Conservation (phyloP, 208 protist species). For the Trypanosoma cruzi region DNA sequence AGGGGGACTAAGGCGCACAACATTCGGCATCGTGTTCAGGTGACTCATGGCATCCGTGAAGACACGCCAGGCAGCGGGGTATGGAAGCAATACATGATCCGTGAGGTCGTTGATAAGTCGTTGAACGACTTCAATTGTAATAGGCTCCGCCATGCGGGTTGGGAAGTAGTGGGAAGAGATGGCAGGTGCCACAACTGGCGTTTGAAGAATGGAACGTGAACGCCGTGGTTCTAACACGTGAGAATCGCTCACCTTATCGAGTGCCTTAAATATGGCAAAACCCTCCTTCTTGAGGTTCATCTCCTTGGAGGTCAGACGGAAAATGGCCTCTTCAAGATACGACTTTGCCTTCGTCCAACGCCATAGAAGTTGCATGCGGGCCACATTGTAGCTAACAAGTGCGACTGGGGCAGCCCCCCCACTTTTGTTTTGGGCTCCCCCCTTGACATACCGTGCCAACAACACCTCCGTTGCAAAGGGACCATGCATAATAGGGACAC, state of each 20-base stretch:
- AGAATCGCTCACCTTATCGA: slow-evolving; percentile 79
- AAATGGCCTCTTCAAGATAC: slow-evolving; percentile 80
- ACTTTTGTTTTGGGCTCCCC: not conserved
- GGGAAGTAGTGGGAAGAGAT: slow-evolving; percentile 86
- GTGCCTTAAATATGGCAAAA: slow-evolving; percentile 86
- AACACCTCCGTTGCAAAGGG: slow-evolving; percentile 74
- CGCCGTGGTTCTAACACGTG: slow-evolving; percentile 73
- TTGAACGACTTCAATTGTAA: slow-evolving; percentile 73
- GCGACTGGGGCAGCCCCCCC: slow-evolving; percentile 17
- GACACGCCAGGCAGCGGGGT: slow-evolving; percentile 81
- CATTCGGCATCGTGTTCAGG: slow-evolving; percentile 85
- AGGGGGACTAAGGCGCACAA: slow-evolving; percentile 70
- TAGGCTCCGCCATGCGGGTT: slow-evolving; percentile 45
- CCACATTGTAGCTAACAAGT: slow-evolving; percentile 61
- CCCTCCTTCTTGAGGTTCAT: slow-evolving; percentile 90
- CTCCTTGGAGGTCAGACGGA: slow-evolving; percentile 82
- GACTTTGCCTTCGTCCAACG: slow-evolving; percentile 81
- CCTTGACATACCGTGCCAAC: slow-evolving; percentile 34
- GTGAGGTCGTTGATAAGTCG: slow-evolving; percentile 74
- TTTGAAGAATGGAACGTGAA: slow-evolving; percentile 67
- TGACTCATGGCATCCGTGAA: slow-evolving; percentile 87
- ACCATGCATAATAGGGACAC: slow-evolving; percentile 34
- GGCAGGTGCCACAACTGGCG: slow-evolving; percentile 63
- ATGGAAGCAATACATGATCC: slow-evolving; percentile 72
- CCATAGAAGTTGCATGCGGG: slow-evolving; percentile 83